phyloP scores from a whole-genome alignment of 257 asterid genomes.

The Gentiana macrophylla region DNA sequence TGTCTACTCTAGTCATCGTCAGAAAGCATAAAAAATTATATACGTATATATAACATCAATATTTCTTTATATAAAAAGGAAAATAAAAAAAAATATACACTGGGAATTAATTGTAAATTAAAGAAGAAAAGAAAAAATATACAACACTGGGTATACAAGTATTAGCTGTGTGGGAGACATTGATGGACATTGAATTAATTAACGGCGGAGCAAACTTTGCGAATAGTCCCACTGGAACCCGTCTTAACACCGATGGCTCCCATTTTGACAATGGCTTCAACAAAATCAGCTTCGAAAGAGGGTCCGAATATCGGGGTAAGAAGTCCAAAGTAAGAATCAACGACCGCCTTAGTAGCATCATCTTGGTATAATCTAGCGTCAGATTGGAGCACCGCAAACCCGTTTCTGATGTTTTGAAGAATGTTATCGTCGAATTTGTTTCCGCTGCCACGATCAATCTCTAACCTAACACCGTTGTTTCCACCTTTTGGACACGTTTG shows the following conservation, averaged over 20 bases:
- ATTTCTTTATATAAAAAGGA: too few relatives aligned
- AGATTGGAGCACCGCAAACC: conserved; percentile 63
- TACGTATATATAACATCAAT: too few relatives aligned
- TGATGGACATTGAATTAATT: conserved; percentile 9
- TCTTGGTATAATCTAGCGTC: conserved; percentile 66
- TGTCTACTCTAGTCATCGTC: too few relatives aligned
- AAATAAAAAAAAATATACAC: too few relatives aligned
- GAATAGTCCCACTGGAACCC: conserved; percentile 48
- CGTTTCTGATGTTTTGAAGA: conserved; percentile 46
- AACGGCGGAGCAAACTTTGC: conserved; percentile 54
- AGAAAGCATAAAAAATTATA: too few relatives aligned
- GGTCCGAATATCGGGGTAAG: conserved; percentile 32
- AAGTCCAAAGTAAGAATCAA: conserved; percentile 62
- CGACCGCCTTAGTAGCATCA: conserved; percentile 26
- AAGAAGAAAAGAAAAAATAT: too few relatives aligned
- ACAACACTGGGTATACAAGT: too few relatives aligned
- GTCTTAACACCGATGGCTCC: conserved; percentile 63
- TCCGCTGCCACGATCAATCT: conserved; percentile 49
- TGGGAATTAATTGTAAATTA: too few relatives aligned
- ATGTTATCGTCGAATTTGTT: conserved; percentile 43
- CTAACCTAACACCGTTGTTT: conserved; percentile 33
- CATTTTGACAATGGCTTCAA: conserved; percentile 56
- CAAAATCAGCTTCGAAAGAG: conserved; percentile 62
- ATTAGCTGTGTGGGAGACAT: too few relatives aligned
- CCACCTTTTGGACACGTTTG: conserved; percentile 51